These are phyloP conservation scores for Chamaecyparis obtusa DNA, from an alignment of 75 land plant species.

Conservation along the genomic window DNA sequence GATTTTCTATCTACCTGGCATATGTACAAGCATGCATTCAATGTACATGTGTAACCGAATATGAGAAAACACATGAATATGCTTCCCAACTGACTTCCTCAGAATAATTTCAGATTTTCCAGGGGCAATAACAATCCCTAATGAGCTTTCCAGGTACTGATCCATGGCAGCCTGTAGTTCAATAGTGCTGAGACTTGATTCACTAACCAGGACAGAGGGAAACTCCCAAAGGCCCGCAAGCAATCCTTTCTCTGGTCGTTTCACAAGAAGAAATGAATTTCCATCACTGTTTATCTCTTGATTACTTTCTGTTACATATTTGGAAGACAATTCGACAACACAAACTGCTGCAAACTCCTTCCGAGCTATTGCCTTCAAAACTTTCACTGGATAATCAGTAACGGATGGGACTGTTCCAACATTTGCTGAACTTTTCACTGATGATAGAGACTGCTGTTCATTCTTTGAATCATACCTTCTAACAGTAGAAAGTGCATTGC, in stretches of 20 bases:
- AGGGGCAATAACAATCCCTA: conserved; percentile 39
- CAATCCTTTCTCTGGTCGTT: conserved; percentile 84
- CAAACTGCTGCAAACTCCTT: conserved; percentile 79
- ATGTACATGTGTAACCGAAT: conserved; percentile 83
- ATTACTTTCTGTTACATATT: not conserved
- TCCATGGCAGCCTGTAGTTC: conserved; percentile 51
- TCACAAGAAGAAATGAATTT: conserved; percentile 52
- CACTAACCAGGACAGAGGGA: conserved; percentile 62
- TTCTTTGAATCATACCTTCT: conserved; percentile 19
- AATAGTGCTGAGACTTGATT: conserved; percentile 22
- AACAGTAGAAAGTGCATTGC: conserved; percentile 54
- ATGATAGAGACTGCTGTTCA: conserved; percentile 6
- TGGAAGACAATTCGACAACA: conserved; percentile 52
- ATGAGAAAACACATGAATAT: conserved; percentile 82
- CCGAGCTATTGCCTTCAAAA: conserved; percentile 56
- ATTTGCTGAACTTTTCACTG: conserved; percentile 8
- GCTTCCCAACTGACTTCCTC: conserved; percentile 74
- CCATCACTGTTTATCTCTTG: conserved; percentile 13
- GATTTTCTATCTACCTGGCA: conserved; percentile 39
- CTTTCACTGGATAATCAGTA: conserved; percentile 84
- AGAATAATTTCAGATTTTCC: conserved; percentile 24
- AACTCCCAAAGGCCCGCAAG: conserved; percentile 99
- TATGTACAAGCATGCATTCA: conserved; percentile 54
- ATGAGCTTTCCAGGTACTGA: conserved; percentile 37
- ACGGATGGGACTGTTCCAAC: conserved; percentile 27